phyloP scores from a whole-genome alignment of 2,329 filamentous ascomycete genomes.

The Sporothrix pallida region DNA sequence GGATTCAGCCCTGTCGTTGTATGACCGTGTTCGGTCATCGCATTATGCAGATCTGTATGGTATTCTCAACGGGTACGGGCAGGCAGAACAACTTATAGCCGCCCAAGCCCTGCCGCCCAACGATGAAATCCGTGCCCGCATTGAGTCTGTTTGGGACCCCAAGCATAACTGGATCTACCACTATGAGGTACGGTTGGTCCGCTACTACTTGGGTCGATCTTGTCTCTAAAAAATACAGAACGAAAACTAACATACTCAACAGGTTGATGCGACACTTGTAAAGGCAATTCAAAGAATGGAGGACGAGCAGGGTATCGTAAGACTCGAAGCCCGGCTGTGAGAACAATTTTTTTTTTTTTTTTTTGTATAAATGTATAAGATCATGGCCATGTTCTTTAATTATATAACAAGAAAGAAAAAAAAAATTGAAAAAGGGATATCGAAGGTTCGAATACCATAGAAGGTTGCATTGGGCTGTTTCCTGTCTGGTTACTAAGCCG shows the following conservation, averaged over 20 bases:
- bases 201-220: not conserved
- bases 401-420: too few relatives aligned
- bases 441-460: too few relatives aligned
- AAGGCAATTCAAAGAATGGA: not conserved
- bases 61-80: constrained; percentile 25
- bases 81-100: not conserved
- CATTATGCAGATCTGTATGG: constrained; percentile 30
- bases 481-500: too few relatives aligned
- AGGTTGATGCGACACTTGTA: not conserved
- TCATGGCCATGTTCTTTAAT: too few relatives aligned
- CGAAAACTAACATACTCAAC: not conserved
- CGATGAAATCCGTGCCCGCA: constrained; percentile 29
- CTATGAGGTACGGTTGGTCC: constrained; percentile 25
- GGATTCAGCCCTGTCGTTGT: constrained; percentile 1
- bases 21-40: constrained; percentile 29
- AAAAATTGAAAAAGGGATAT: too few relatives aligned
- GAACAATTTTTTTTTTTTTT: not conserved
- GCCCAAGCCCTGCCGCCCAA: not conserved
- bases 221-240: not conserved
- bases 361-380: too few relatives aligned
- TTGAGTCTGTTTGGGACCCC: constrained; percentile 5
- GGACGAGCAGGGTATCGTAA: not conserved
- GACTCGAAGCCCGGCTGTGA: not conserved
- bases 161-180: constrained; percentile 33
- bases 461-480: too few relatives aligned